Conservation (phyloP, 2,329 filamentous ascomycete genomes). For the Botrytis medusae region DNA sequence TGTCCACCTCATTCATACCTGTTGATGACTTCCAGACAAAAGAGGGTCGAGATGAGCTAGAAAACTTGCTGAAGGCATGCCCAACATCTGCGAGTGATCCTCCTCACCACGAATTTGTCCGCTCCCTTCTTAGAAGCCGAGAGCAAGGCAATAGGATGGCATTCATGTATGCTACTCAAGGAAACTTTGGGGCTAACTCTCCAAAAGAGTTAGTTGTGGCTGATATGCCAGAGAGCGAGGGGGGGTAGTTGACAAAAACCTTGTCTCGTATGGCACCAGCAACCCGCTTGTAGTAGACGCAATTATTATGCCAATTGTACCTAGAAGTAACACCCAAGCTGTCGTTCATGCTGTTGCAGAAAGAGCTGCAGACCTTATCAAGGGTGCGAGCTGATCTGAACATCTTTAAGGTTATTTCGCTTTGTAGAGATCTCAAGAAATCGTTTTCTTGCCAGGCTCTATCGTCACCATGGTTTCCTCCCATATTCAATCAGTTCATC, state of each 20-base stretch:
- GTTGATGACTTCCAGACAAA: neutral
- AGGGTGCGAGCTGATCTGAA: neutral
- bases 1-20: neutral
- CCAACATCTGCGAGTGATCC: too few relatives aligned
- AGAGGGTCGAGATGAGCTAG: neutral
- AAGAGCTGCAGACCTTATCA: neutral
- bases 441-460: too few relatives aligned
- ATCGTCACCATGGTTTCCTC: too few relatives aligned
- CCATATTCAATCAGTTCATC: too few relatives aligned
- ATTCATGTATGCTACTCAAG: too few relatives aligned
- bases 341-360: conserved; percentile 12
- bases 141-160: too few relatives aligned
- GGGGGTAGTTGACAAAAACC: neutral
- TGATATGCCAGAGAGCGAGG: neutral
- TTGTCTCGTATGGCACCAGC: conserved; percentile 51
- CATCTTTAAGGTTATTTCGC: neutral
- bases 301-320: conserved; percentile 53
- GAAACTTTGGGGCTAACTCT: neutral
- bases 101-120: too few relatives aligned
- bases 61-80: neutral
- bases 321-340: conserved; percentile 39
- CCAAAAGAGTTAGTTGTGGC: too few relatives aligned
- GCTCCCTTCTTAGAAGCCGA: too few relatives aligned
- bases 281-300: conserved; percentile 62
- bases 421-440: too few relatives aligned